These are phyloP conservation scores for Fusarium tricinctum DNA, from an alignment of 2,329 filamentous ascomycete genomes.

Conservation along the genomic window DNA sequence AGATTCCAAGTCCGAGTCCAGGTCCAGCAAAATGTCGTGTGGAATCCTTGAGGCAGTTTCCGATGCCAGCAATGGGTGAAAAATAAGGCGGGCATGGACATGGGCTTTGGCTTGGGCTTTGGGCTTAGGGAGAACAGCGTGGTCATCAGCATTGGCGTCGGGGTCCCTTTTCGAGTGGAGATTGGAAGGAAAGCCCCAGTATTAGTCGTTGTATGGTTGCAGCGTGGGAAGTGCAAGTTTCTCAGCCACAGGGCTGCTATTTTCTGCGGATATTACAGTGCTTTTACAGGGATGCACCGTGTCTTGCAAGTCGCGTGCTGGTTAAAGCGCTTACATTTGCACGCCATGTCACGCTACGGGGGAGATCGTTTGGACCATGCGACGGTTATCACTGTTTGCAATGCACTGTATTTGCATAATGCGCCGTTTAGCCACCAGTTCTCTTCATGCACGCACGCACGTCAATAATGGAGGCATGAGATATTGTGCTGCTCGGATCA, in stretches of 20 bases:
- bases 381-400: slow-evolving; percentile 17
- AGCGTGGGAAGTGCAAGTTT: slow-evolving; percentile 12
- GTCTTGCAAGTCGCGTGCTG: slow-evolving; percentile 10
- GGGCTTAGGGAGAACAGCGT: slow-evolving; percentile 33
- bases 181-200: slow-evolving; percentile 14
- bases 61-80: slow-evolving; percentile 48
- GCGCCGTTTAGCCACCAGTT: slow-evolving; percentile 17
- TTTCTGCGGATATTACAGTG: slow-evolving; percentile 16
- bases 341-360: slow-evolving; percentile 10
- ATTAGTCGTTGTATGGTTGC: slow-evolving; percentile 24
- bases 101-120: slow-evolving; percentile 32
- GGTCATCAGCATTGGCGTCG: slow-evolving; percentile 7
- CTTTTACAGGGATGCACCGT: not conserved
- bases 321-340: slow-evolving; percentile 4
- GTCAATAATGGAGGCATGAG: not conserved
- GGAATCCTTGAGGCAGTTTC: slow-evolving; percentile 44
- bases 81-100: slow-evolving; percentile 48
- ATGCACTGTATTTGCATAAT: slow-evolving; percentile 25
- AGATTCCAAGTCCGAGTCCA: slow-evolving; percentile 23
- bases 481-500: not conserved
- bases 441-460: not conserved
- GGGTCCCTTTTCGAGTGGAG: slow-evolving; percentile 22
- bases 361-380: slow-evolving; percentile 5
- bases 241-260: slow-evolving; percentile 26
- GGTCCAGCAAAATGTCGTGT: slow-evolving; percentile 40